Conservation (phyloP, 352 stramenopile genomes). For the Phytophthora chlamydospora region DNA sequence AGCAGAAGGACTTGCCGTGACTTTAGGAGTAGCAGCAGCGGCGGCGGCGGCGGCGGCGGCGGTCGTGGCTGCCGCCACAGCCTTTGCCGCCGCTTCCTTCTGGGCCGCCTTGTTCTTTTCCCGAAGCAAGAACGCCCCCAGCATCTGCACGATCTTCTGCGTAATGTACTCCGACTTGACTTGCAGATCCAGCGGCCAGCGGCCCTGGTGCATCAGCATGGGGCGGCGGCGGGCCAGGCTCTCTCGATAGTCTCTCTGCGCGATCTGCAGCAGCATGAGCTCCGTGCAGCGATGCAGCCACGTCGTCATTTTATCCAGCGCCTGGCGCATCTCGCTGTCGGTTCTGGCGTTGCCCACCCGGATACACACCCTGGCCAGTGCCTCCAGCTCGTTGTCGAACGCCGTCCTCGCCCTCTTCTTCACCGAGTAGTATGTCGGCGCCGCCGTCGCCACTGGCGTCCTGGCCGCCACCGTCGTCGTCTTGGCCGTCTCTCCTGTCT, state of each 20-base stretch:
- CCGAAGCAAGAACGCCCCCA: slow-evolving; percentile 38
- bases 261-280: slow-evolving; percentile 53
- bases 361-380: slow-evolving; percentile 58
- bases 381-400: slow-evolving; percentile 66
- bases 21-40: slow-evolving; percentile 6
- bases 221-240: slow-evolving; percentile 43
- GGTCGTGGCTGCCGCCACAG: slow-evolving; percentile 5
- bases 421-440: slow-evolving; percentile 17
- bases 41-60: slow-evolving; percentile 2
- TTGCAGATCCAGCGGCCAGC: slow-evolving; percentile 63
- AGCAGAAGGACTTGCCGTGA: not conserved
- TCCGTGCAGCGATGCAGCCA: slow-evolving; percentile 69
- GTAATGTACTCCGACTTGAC: slow-evolving; percentile 63
- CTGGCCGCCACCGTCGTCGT: slow-evolving; percentile 9
- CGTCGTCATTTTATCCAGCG: slow-evolving; percentile 58
- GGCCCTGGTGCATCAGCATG: slow-evolving; percentile 40
- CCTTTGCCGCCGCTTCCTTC: slow-evolving; percentile 12
- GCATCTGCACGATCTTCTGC: slow-evolving; percentile 59
- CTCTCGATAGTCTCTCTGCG: slow-evolving; percentile 59
- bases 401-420: slow-evolving; percentile 54
- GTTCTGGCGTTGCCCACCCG: slow-evolving; percentile 51
- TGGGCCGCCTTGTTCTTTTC: slow-evolving; percentile 31
- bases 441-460: not conserved
- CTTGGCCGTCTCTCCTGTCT: slow-evolving; percentile 4
- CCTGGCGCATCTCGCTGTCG: slow-evolving; percentile 56